These are phyloP conservation scores for Trichophyton verrucosum DNA, from an alignment of 2,329 filamentous ascomycete species.

Conservation along the genomic window DNA sequence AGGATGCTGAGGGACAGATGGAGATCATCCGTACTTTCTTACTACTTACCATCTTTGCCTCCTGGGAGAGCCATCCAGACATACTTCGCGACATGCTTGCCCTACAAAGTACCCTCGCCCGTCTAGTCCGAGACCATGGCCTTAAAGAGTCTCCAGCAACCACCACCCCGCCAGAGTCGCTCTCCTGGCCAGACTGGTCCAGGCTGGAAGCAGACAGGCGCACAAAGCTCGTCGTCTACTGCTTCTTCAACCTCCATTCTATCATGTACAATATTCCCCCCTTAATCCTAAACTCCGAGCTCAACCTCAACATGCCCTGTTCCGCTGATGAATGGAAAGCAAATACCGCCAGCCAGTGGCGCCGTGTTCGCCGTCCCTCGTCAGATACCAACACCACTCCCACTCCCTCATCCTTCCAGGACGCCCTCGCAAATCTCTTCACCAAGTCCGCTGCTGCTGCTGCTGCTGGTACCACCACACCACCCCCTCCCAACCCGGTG, in stretches of 20 bases:
- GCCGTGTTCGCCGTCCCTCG: conserved; percentile 25
- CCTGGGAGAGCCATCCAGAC: conserved; percentile 47
- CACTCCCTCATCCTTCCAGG: conserved; percentile 26
- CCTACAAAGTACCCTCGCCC: conserved; percentile 45
- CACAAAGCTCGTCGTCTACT: conserved; percentile 46
- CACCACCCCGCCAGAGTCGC: conserved; percentile 25
- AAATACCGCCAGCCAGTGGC: conserved; percentile 39
- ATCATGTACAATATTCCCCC: conserved; percentile 52
- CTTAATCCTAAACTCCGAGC: conserved; percentile 43
- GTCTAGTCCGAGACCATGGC: conserved; percentile 44
- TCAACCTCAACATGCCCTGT: conserved; percentile 43
- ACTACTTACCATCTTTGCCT: conserved; percentile 46
- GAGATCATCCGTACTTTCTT: conserved; percentile 40
- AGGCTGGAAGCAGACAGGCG: conserved; percentile 41
- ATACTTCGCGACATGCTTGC: conserved; percentile 46
- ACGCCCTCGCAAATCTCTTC: conserved; percentile 35
- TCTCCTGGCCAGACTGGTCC: conserved; percentile 43
- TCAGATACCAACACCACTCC: conserved; percentile 24
- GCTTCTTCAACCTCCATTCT: conserved; percentile 48
- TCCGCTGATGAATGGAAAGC: conserved; percentile 46
- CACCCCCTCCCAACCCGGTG: conserved; percentile 25
- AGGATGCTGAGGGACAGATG: conserved; percentile 37
- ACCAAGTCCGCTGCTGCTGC: conserved; percentile 16
- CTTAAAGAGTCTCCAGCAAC: conserved; percentile 25
- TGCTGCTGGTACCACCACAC: conserved; percentile 17